These are phyloP conservation scores for Trametes hirsuta DNA, from an alignment of 1,284 basidiomycete species.

Conservation along the genomic window DNA sequence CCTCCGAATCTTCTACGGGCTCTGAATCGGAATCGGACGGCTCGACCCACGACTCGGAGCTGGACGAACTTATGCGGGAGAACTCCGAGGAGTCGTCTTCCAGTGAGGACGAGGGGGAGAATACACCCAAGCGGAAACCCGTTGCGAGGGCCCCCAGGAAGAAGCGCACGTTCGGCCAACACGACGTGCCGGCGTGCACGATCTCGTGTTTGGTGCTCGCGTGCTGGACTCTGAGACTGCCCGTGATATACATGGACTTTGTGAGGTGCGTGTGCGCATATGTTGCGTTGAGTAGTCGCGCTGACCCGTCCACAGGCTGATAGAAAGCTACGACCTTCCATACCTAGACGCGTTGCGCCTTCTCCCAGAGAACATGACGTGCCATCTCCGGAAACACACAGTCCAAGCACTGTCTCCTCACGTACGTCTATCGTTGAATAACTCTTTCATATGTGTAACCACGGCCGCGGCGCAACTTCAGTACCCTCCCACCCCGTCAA, in stretches of 20 bases:
- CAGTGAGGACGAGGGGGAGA: constrained; percentile 41
- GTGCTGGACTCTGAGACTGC: constrained; percentile 80
- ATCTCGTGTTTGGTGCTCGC: constrained; percentile 71
- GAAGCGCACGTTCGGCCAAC: constrained; percentile 31
- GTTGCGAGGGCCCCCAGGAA: not conserved
- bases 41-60: constrained; percentile 44
- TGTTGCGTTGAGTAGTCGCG: not conserved
- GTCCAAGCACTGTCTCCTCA: constrained; percentile 67
- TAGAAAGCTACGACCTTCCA: constrained; percentile 77
- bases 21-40: constrained; percentile 24
- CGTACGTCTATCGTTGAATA: constrained; percentile 45
- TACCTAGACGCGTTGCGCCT: constrained; percentile 77
- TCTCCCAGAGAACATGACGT: constrained; percentile 66
- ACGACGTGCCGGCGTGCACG: constrained; percentile 61
- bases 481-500: constrained; percentile 62
- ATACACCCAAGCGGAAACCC: constrained; percentile 18
- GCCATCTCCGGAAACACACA: constrained; percentile 72
- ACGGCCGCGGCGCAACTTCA: constrained; percentile 33
- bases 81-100: constrained; percentile 55
- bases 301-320: constrained; percentile 48
- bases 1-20: constrained; percentile 4
- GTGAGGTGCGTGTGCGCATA: constrained; percentile 49
- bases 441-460: not conserved
- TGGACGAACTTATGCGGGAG: constrained; percentile 56
- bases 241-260: constrained; percentile 76